These are phyloP conservation scores for Boeremia lycopersici DNA, from an alignment of 2,329 filamentous ascomycete species.

Conservation along the genomic window DNA sequence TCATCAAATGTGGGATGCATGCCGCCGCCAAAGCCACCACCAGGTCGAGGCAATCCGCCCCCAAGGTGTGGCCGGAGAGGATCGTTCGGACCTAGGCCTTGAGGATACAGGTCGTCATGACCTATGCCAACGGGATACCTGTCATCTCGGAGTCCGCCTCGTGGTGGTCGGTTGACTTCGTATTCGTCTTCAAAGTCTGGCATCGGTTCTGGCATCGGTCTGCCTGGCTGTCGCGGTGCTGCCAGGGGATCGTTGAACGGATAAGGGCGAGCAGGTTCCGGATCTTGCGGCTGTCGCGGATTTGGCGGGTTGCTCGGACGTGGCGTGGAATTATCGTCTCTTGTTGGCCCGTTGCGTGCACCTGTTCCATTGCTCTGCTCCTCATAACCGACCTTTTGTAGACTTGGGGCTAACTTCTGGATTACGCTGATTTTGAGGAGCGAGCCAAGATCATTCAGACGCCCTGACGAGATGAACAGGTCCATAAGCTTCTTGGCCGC, in stretches of 20 bases:
- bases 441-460: constrained; percentile 70
- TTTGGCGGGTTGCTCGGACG: constrained; percentile 29
- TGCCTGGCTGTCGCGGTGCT: constrained; percentile 58
- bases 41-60: constrained; percentile 62
- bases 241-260: constrained; percentile 73
- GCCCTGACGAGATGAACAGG: constrained; percentile 75
- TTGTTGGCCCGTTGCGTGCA: constrained; percentile 51
- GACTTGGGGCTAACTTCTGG: constrained; percentile 78
- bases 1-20: constrained; percentile 98
- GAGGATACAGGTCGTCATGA: constrained; percentile 85
- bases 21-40: constrained; percentile 70
- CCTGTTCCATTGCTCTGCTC: constrained; percentile 28
- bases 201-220: constrained; percentile 77
- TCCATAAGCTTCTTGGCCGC: constrained; percentile 54
- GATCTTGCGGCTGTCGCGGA: constrained; percentile 56
- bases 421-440: constrained; percentile 80
- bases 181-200: constrained; percentile 94
- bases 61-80: constrained; percentile 73
- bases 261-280: constrained; percentile 68
- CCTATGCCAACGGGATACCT: constrained; percentile 73
- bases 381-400: constrained; percentile 80
- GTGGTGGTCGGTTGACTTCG: constrained; percentile 74
- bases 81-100: constrained; percentile 83
- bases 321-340: constrained; percentile 23
- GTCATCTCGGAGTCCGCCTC: constrained; percentile 55